Evolutionary conservation across 1,284 basidiomycete species (phyloP).

Genomic region (Sporisorium scitamineum): DNA sequence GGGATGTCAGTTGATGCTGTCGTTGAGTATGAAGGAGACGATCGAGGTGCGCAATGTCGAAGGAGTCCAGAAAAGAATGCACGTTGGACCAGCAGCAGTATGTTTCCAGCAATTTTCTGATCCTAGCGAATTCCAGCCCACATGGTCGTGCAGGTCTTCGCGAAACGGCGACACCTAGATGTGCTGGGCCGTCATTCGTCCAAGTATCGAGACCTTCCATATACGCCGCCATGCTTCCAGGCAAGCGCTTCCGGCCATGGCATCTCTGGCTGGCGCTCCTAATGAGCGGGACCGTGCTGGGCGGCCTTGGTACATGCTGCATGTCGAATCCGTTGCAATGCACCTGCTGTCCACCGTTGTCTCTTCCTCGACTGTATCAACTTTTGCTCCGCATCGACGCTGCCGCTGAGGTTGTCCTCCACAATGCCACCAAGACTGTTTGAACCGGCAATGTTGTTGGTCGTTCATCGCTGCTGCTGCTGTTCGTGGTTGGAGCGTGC

Average conservation of each 20-base stretch:
- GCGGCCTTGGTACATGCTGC: not conserved
- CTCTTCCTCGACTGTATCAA: too few species aligned
- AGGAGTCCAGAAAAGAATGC: too few species aligned
- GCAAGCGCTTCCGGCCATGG: too few species aligned
- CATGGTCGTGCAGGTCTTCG: not conserved
- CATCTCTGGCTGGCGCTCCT: too few species aligned
- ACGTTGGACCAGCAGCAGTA: not conserved
- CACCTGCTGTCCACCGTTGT: too few species aligned
- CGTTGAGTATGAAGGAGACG: not conserved
- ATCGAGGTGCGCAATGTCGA: not conserved
- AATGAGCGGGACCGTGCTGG: not conserved
- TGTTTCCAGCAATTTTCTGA: not conserved
- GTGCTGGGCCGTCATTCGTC: not conserved
- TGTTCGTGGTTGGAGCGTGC: not conserved
- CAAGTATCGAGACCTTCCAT: not conserved
- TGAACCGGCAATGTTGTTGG: not conserved
- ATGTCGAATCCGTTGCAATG: too few species aligned
- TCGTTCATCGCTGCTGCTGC: not conserved
- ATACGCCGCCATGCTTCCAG: not conserved
- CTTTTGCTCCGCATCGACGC: not conserved
- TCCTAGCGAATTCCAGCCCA: not conserved
- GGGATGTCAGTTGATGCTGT: constrained; percentile 13
- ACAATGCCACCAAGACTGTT: not conserved
- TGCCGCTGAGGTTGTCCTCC: not conserved
- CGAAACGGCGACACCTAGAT: not conserved